Conservation (phyloP, 148 eudicot genomes). For the Fagopyrum tataricum region DNA sequence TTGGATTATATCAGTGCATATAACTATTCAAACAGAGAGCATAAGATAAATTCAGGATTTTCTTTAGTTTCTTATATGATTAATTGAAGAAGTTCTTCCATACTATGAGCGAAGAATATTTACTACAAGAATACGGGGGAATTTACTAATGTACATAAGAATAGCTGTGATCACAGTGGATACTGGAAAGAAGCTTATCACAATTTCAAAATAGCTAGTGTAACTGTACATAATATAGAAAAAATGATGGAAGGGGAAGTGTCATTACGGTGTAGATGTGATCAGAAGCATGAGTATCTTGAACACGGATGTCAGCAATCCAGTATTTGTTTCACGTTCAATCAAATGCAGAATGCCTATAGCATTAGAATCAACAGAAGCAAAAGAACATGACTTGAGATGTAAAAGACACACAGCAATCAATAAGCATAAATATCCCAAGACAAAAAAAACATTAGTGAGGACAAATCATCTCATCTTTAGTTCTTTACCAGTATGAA, state of each 20-base stretch:
- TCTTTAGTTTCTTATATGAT: neutral
- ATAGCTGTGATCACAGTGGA: neutral
- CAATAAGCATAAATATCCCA: neutral
- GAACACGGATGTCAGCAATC: conserved; percentile 62
- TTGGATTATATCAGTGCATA: neutral
- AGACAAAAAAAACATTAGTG: neutral
- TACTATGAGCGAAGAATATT: neutral
- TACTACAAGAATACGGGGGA: neutral
- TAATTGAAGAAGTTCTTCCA: neutral
- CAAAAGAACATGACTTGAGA: conserved; percentile 7
- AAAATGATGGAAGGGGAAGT: neutral
- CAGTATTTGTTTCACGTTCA: conserved; percentile 64
- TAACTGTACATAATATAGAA: neutral
- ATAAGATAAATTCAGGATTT: neutral
- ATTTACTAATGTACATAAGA: neutral
- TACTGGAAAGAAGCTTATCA: neutral
- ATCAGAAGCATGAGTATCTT: conserved; percentile 76
- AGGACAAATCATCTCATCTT: neutral
- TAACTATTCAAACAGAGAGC: neutral
- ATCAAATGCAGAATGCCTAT: conserved; percentile 75
- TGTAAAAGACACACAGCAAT: neutral
- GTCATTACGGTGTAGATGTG: conserved; percentile 86
- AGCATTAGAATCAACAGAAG: conserved; percentile 19
- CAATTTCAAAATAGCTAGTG: neutral
- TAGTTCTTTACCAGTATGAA: conserved; percentile 62